Conservation (phyloP, 192 early-diverging fungal species). For the Entophlyctis luteolus region DNA sequence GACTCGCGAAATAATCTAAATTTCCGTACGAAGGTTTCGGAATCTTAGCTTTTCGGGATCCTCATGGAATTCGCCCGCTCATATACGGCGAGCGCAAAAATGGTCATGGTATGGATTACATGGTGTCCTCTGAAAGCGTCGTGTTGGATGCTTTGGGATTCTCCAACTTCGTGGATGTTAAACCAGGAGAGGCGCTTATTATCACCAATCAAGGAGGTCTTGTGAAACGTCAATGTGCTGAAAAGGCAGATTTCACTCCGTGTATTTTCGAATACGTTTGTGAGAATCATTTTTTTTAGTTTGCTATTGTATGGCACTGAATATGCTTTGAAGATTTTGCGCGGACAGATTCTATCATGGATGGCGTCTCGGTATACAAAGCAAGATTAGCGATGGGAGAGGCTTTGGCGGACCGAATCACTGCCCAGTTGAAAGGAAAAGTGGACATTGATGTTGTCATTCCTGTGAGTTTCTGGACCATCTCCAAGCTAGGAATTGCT, state of each 20-base stretch:
- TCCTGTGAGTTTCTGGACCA: conserved; percentile 65
- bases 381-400: conserved; percentile 96
- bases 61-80: conserved; percentile 93
- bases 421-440: conserved; percentile 65
- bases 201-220: conserved; percentile 73
- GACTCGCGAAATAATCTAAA: neutral
- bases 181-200: conserved; percentile 91
- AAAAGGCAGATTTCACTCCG: conserved; percentile 64
- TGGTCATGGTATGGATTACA: conserved; percentile 81
- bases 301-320: neutral
- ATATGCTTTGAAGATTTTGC: conserved; percentile 76
- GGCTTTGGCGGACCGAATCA: conserved; percentile 82
- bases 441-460: conserved; percentile 96
- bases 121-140: conserved; percentile 98
- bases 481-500: neutral
- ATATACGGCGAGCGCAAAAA: conserved; percentile 81
- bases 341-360: conserved; percentile 95
- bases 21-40: conserved; percentile 67
- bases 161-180: conserved; percentile 83
- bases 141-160: conserved; percentile 87
- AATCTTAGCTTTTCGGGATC: conserved; percentile 85
- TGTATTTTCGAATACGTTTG: conserved; percentile 98
- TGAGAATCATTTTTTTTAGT: neutral
- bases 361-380: conserved; percentile 98
- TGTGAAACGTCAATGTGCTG: conserved; percentile 54